Conservation (phyloP, 306 rosid species). For the Myrica gale region DNA sequence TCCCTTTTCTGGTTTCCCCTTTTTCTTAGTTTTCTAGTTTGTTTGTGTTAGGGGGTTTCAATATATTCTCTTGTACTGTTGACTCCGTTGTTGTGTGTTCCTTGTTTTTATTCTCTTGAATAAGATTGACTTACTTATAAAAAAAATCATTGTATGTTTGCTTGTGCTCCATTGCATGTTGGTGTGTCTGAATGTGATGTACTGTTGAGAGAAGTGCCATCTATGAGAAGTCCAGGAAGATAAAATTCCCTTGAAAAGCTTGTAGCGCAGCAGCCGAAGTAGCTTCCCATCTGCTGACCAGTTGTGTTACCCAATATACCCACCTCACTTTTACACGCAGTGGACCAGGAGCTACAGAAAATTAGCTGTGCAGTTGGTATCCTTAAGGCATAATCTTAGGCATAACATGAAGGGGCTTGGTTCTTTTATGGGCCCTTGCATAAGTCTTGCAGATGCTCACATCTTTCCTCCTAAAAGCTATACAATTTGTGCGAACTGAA, state of each 20-base stretch:
- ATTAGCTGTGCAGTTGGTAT: not conserved
- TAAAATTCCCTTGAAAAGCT: not conserved
- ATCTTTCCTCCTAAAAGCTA: not conserved
- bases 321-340: not conserved
- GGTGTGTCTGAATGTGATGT: not conserved
- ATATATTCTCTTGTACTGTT: too few species aligned
- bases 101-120: too few species aligned
- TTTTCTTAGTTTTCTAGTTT: too few species aligned
- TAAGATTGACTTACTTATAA: too few species aligned
- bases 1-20: too few species aligned
- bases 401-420: not conserved
- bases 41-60: too few species aligned
- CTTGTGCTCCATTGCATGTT: not conserved
- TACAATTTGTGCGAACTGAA: not conserved
- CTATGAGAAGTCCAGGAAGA: not conserved
- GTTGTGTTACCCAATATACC: not conserved
- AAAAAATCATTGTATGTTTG: not conserved
- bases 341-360: not conserved
- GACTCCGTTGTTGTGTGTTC: too few species aligned
- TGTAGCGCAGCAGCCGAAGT: not conserved
- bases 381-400: not conserved
- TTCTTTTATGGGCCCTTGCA: not conserved
- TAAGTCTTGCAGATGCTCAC: not conserved
- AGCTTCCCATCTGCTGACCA: not conserved
- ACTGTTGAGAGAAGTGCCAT: not conserved